Evolutionary conservation across 2,329 filamentous ascomycete genomes (phyloP).

Genomic region (Lecanicillium sp.): DNA sequence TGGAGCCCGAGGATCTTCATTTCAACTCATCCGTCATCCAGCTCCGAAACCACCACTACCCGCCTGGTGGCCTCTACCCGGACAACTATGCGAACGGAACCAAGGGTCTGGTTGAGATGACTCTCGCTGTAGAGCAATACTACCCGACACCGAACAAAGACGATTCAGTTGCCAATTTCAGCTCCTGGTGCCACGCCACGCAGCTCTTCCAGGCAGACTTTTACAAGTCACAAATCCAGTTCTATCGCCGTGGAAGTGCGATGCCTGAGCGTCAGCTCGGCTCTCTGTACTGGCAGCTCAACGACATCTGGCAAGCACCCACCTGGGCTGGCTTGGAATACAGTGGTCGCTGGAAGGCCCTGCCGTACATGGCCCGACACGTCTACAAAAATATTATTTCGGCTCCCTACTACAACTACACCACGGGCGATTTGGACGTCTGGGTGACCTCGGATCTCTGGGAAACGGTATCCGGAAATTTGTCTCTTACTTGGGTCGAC

Average conservation of each 20-base stretch:
- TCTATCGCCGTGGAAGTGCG: conserved; percentile 54
- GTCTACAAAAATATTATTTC: conserved; percentile 54
- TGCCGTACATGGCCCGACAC: conserved; percentile 53
- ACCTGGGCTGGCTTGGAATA: conserved; percentile 61
- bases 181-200: conserved; percentile 54
- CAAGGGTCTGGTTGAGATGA: conserved; percentile 52
- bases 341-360: conserved; percentile 55
- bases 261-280: conserved; percentile 53
- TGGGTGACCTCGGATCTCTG: conserved; percentile 25
- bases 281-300: conserved; percentile 58
- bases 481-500: conserved; percentile 15
- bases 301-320: conserved; percentile 59
- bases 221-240: conserved; percentile 54
- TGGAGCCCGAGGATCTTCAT: conserved; percentile 7
- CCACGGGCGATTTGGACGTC: conserved; percentile 42
- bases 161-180: conserved; percentile 51
- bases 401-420: conserved; percentile 48
- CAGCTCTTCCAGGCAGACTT: conserved; percentile 60
- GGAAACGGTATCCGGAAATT: conserved; percentile 12
- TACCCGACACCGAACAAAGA: conserved; percentile 51
- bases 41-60: conserved; percentile 48
- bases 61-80: conserved; percentile 1
- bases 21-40: conserved; percentile 11
- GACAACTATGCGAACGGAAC: conserved; percentile 1
- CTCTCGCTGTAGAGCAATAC: conserved; percentile 46